Conservation (phyloP, 371 early-diverging fungal species). For the Mucor saturninus region DNA sequence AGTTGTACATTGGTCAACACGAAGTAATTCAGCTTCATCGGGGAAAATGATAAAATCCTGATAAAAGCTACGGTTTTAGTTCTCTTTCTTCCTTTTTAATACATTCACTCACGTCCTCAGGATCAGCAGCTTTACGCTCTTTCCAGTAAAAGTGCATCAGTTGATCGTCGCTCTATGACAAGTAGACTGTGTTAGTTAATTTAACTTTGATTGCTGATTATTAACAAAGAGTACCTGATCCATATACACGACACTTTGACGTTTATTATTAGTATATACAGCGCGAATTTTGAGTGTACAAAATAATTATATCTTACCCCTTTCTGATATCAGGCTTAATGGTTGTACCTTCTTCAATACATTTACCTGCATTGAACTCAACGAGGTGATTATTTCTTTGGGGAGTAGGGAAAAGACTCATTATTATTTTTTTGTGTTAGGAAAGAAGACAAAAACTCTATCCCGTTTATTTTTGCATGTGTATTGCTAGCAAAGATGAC, state of each 20-base stretch:
- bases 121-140: constrained; percentile 55
- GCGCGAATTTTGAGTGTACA: not conserved
- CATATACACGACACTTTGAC: constrained; percentile 39
- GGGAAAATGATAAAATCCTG: constrained; percentile 79
- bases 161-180: constrained; percentile 58
- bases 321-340: constrained; percentile 75
- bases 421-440: not conserved
- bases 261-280: not conserved
- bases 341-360: constrained; percentile 68
- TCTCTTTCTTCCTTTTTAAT: not conserved
- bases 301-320: constrained; percentile 52
- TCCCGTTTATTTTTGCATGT: too few relatives aligned
- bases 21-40: constrained; percentile 74
- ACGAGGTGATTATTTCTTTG: constrained; percentile 38
- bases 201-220: not conserved
- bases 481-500: too few relatives aligned
- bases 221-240: constrained; percentile 45
- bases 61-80: not conserved
- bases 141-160: constrained; percentile 82
- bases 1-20: constrained; percentile 68
- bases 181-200: not conserved
- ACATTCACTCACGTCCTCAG: constrained; percentile 60
- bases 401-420: constrained; percentile 31
- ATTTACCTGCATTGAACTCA: constrained; percentile 81
- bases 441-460: not conserved